Evolutionary conservation across 345 rosid species (phyloP).

Genomic region (Nephelium lappaceum): DNA sequence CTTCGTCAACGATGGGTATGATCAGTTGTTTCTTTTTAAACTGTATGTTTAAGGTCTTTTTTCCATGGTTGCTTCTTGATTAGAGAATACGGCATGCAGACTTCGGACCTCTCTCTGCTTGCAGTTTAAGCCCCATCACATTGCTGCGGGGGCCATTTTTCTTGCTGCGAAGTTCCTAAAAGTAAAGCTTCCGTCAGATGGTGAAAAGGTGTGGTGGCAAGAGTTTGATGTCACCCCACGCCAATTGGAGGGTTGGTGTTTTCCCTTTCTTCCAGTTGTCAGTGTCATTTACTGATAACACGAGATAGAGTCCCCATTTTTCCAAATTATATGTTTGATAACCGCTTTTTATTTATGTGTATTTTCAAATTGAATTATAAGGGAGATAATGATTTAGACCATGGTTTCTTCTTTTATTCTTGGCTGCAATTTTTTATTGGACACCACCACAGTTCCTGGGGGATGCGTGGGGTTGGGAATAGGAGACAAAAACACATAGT

Average conservation of each 20-base stretch:
- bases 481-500: slow-evolving; percentile 1
- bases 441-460: neutral
- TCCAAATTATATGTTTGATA: neutral
- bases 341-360: neutral
- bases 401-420: neutral
- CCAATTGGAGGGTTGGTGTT: slow-evolving; percentile 45
- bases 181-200: slow-evolving; percentile 55
- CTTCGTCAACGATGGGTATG: slow-evolving; percentile 57
- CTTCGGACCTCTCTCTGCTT: slow-evolving; percentile 50
- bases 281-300: slow-evolving; percentile 7
- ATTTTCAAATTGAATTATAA: neutral
- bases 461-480: slow-evolving; percentile 10
- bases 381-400: slow-evolving; percentile 6
- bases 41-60: slow-evolving; percentile 18
- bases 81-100: slow-evolving; percentile 37
- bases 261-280: slow-evolving; percentile 1
- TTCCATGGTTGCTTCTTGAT: slow-evolving; percentile 26
- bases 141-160: slow-evolving; percentile 54
- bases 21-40: slow-evolving; percentile 1
- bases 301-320: neutral
- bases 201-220: slow-evolving; percentile 54
- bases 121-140: slow-evolving; percentile 55
- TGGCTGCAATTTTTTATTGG: no score
- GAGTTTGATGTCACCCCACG: slow-evolving; percentile 48
- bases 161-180: slow-evolving; percentile 57